These are phyloP conservation scores for Penicillium chermesinum DNA, from an alignment of 495 filamentous ascomycete species.

Conservation along the genomic window DNA sequence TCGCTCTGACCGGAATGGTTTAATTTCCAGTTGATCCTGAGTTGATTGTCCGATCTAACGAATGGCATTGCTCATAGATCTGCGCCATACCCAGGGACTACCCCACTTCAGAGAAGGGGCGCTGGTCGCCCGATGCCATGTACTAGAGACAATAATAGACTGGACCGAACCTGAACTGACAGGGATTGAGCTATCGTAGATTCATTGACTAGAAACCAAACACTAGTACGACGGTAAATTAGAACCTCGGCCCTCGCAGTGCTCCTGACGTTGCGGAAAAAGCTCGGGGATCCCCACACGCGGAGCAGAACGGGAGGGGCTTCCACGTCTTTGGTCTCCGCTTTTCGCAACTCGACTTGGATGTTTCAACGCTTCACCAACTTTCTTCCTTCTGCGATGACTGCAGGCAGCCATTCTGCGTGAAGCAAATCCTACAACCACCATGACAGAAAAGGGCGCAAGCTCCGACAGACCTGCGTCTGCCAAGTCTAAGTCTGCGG, in stretches of 20 bases:
- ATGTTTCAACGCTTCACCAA: conserved; percentile 11
- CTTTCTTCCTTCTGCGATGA: conserved; percentile 18
- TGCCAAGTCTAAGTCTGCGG: conserved; percentile 20
- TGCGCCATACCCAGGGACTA: too few relatives aligned
- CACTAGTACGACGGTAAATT: not conserved
- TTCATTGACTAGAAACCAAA: too few relatives aligned
- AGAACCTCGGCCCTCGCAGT: conserved; percentile 1
- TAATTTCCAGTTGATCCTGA: too few relatives aligned
- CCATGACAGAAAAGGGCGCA: conserved; percentile 39
- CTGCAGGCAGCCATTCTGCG: conserved; percentile 33
- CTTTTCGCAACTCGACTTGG: conserved; percentile 13
- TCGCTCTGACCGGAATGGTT: too few relatives aligned
- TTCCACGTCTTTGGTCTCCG: conserved; percentile 27
- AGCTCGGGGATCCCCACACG: conserved; percentile 22
- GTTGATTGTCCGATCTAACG: not conserved
- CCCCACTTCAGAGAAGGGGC: not conserved
- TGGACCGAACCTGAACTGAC: not conserved
- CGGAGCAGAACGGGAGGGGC: conserved; percentile 37
- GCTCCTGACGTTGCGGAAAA: conserved; percentile 11
- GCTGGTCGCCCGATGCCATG: not conserved
- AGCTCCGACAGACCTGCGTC: conserved; percentile 20
- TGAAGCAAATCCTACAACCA: not conserved
- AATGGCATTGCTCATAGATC: not conserved
- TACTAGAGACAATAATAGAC: not conserved
- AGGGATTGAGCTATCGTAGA: too few relatives aligned